Evolutionary conservation across 208 protist species (phyloP), one percentile per base, ranked within the genome.

Genomic region (Crithidia sp.): DNA sequence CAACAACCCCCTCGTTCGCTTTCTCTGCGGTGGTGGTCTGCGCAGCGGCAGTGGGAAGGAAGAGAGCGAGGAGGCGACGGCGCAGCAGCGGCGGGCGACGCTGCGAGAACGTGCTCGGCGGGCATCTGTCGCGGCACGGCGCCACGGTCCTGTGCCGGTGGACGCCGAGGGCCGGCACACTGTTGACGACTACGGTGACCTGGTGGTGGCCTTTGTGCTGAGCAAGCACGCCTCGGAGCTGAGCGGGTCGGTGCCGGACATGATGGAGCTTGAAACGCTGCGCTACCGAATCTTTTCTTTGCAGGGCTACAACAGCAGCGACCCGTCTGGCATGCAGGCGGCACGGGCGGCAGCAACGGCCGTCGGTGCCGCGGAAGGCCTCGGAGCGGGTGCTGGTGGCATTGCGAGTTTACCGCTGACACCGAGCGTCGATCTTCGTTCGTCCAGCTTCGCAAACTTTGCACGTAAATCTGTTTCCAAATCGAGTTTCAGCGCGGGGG

Each of bases 211-310:
- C 4, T 87, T 94, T 69, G 67, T 96, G 17, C 81, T 92, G 56
- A 91, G 87, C 72, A 67, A 73, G 14, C 66, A 57, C 36, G 76
- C 85, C 28, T 90, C 84, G 36, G 71, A 88, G 70, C 60, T 90
- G 45, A 88, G 73, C 53, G 82, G 76, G 14, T 75, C 84, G 40
- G 76, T 90, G 67, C 91, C 88, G 40, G 89, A 90, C 57, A 84
- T 87, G 64, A 82, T 87, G 74, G 88, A 96, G 68, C 76, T 96
- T 10, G 88, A 94, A 77, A 72, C 72, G 50, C 72, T 93, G 73
- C 91, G 91, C 36, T 96, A 96, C 71, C 82, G 82, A 52, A 86
- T 96, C 37, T 96, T 93, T 53, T 81, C 80, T 10, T 77, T 96
- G 16, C 72, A 86, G 37, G 87, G 84, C n/a, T 87, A 87, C 83